phyloP scores from a whole-genome alignment of 2,329 filamentous ascomycete genomes.

The Emydomyces testavorans region DNA sequence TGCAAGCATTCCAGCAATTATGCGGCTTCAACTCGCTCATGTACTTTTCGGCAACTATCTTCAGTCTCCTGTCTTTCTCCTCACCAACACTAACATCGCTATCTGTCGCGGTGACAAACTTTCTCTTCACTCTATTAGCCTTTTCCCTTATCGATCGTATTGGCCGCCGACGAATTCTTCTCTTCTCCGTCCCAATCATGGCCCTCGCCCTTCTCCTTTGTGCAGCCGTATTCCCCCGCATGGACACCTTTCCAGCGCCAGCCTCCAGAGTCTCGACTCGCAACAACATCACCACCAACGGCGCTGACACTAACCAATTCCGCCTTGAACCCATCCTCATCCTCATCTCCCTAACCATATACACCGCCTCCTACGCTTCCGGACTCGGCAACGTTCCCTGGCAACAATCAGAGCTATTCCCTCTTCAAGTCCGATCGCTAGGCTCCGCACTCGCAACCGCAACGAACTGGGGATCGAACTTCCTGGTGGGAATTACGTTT shows the following conservation, averaged over 20 bases:
- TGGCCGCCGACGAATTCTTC: conserved; percentile 65
- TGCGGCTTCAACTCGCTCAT: conserved; percentile 86
- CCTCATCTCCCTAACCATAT: conserved; percentile 64
- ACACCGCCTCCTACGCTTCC: conserved; percentile 74
- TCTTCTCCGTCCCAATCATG: conserved; percentile 81
- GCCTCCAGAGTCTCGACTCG: conserved; percentile 3
- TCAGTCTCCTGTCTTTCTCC: conserved; percentile 62
- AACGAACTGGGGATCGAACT: conserved; percentile 83
- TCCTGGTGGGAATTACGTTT: conserved; percentile 74
- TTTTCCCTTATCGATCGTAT: conserved; percentile 67
- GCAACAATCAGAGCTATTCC: conserved; percentile 91
- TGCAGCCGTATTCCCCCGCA: conserved; percentile 57
- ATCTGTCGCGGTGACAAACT: conserved; percentile 72
- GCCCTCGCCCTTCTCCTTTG: conserved; percentile 58
- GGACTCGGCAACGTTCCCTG: conserved; percentile 88
- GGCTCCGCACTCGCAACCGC: conserved; percentile 53
- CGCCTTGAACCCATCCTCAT: conserved; percentile 47
- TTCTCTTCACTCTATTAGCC: conserved; percentile 64
- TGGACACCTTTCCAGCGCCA: conserved; percentile 38
- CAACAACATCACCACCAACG: conserved; percentile 13
- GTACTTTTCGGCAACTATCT: conserved; percentile 82
- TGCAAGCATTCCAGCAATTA: conserved; percentile 79
- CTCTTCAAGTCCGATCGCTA: conserved; percentile 51
- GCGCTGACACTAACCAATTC: conserved; percentile 14
- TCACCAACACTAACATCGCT: conserved; percentile 70